Evolutionary conservation across 176 grass and related monocot species (phyloP).

Genomic region (Microstegium vimineum): DNA sequence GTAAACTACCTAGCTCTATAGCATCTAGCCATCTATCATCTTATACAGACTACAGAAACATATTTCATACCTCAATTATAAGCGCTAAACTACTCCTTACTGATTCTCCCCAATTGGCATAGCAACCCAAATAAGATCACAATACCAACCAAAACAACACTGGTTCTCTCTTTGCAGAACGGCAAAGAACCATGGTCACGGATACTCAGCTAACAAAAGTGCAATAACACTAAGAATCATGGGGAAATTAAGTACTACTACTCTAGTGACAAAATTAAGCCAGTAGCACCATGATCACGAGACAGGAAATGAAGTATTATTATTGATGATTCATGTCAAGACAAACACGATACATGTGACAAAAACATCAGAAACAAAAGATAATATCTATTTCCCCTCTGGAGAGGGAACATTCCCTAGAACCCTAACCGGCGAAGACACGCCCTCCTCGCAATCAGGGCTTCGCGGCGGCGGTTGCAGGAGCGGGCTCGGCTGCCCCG

Average conservation of each 20-base stretch:
- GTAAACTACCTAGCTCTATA: neutral
- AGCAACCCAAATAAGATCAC: neutral
- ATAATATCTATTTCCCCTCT: neutral
- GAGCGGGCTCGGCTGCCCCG: constrained; percentile 18
- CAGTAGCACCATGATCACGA: neutral
- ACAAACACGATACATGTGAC: neutral
- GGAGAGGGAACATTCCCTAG: neutral
- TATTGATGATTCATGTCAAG: neutral
- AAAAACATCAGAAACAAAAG: neutral
- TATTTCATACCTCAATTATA: neutral
- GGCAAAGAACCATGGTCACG: neutral
- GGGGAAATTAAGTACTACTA: neutral
- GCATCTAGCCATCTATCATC: neutral
- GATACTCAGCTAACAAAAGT: neutral
- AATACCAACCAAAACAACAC: neutral
- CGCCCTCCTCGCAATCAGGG: constrained; percentile 38
- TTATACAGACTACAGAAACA: neutral
- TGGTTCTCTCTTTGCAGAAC: neutral
- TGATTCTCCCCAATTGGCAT: neutral
- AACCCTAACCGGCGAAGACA: constrained; percentile 37
- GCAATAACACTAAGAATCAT: constrained; percentile 1
- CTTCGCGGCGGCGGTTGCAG: constrained; percentile 37
- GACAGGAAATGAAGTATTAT: neutral
- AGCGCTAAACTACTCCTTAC: neutral
- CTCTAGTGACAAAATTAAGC: neutral